Percentiles rank a stretch among this genome's conserved stretches.
These are phyloP conservation scores for Colletotrichum sansevieriae DNA, from an alignment of 2,329 filamentous ascomycete species.

Conservation along the genomic window DNA sequence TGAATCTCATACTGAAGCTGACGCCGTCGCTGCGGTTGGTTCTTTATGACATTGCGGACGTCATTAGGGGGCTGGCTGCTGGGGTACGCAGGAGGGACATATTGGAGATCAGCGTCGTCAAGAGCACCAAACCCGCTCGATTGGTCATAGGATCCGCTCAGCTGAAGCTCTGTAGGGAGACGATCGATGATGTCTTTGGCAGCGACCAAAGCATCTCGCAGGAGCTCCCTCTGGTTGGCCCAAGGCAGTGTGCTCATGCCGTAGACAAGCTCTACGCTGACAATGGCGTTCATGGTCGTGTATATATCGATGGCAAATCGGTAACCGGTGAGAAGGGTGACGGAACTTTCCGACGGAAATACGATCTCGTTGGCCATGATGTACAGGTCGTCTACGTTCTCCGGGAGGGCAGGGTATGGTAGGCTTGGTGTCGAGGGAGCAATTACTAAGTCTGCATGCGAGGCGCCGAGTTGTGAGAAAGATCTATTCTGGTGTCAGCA, in stretches of 20 bases:
- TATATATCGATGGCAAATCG: constrained; percentile 84
- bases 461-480: constrained; percentile 81
- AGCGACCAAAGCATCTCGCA: constrained; percentile 77
- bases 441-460: constrained; percentile 79
- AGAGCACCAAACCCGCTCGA: constrained; percentile 54
- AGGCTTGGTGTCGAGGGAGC: constrained; percentile 81
- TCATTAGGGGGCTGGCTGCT: constrained; percentile 62
- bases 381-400: constrained; percentile 87
- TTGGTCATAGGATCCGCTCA: constrained; percentile 58
- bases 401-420: constrained; percentile 82
- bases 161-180: constrained; percentile 77
- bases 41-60: constrained; percentile 62
- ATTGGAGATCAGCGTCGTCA: constrained; percentile 63
- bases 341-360: constrained; percentile 74
- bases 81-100: constrained; percentile 65
- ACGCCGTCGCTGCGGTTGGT: constrained; percentile 64
- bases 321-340: constrained; percentile 84
- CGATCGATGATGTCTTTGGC: constrained; percentile 78
- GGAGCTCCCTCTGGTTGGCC: constrained; percentile 79
- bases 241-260: constrained; percentile 83
- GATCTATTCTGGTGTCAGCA: constrained; percentile 63
- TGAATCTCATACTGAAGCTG: constrained; percentile 87
- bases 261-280: constrained; percentile 86
- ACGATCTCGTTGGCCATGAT: constrained; percentile 80
- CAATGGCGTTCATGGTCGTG: constrained; percentile 81